Evolutionary conservation across 176 grass and related monocot species (phyloP), one percentile per base, ranked within the genome.

Genomic region (Aegilops sharonensis): DNA sequence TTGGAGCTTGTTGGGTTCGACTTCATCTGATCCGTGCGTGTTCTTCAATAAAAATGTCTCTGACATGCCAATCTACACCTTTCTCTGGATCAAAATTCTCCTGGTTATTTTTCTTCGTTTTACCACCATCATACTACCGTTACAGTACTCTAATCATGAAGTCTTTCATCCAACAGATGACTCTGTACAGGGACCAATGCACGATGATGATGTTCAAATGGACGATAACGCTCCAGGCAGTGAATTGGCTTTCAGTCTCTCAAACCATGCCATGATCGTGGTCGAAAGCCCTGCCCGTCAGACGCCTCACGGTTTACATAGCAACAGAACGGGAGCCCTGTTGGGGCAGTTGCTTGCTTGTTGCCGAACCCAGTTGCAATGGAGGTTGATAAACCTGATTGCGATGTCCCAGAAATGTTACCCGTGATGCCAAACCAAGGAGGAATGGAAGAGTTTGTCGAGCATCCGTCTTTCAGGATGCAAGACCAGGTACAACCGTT

Each of bases 341-440:
- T 45, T 48, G 40, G 71, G 45, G 39, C 23, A 74, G 40, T 43
- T 29, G 40, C 72, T 75, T 48, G 42, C 42, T 75, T 74, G 3
- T 8, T 10, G 12, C 23, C 40, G 42, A 17, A 48, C 72, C 11
- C 23, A 0, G 23, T 75, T 29, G 42, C 42, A 10, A 75, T 75
- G 72, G 72, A 75, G 72, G 72, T 75, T 75, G 72, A 75, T 7
- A 45, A 75, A 50, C 42, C 43, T 43, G 72, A 24, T 5, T 50
- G 72, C 12, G 18, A 50, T 25, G 12, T 50, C 72, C 42, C 72
- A 15, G 23, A 74, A 74, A 48, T 48, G 71, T 42, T 12, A 13
- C 71, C 5, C 25, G 23, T 27, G 6, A 48, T 48, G 71, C 40
- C 40, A 74, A 74, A 74, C 40, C 71, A 48, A 50, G 72, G 72